These are phyloP conservation scores for Fusarium sp. DNA, from an alignment of 2,329 filamentous ascomycete species.

Conservation along the genomic window DNA sequence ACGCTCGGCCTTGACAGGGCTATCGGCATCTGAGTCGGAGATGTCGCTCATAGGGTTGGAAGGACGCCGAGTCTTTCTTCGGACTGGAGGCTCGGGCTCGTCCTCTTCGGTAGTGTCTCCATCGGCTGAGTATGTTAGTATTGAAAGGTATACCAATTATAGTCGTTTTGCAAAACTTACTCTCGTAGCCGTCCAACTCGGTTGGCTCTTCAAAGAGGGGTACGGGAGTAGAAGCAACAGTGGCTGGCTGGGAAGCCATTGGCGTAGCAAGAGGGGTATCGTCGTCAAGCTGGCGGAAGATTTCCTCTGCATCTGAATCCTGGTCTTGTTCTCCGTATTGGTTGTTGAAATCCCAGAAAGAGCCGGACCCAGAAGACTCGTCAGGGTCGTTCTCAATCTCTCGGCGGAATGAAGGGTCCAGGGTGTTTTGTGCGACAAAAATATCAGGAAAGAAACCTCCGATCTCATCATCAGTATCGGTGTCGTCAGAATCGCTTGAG, in stretches of 20 bases:
- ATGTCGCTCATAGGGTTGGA: constrained; percentile 54
- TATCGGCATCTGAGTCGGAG: constrained; percentile 65
- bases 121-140: constrained; percentile 65
- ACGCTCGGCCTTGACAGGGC: constrained; percentile 60
- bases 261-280: constrained; percentile 60
- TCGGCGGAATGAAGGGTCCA: constrained; percentile 78
- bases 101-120: constrained; percentile 74
- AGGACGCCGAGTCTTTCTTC: constrained; percentile 61
- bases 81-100: constrained; percentile 61
- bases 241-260: constrained; percentile 49
- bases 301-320: constrained; percentile 59
- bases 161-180: constrained; percentile 59
- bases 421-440: constrained; percentile 79
- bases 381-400: constrained; percentile 78
- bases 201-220: constrained; percentile 52
- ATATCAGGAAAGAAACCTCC: constrained; percentile 80
- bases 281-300: constrained; percentile 55
- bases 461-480: constrained; percentile 71
- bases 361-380: constrained; percentile 67
- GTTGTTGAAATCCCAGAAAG: constrained; percentile 73
- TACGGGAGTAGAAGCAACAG: constrained; percentile 43
- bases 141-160: constrained; percentile 7
- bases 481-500: constrained; percentile 74
- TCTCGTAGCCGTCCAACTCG: constrained; percentile 69
- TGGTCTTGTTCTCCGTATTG: constrained; percentile 55